phyloP scores from a whole-genome alignment of 2,329 filamentous ascomycete genomes.

The Cladosporium velox region DNA sequence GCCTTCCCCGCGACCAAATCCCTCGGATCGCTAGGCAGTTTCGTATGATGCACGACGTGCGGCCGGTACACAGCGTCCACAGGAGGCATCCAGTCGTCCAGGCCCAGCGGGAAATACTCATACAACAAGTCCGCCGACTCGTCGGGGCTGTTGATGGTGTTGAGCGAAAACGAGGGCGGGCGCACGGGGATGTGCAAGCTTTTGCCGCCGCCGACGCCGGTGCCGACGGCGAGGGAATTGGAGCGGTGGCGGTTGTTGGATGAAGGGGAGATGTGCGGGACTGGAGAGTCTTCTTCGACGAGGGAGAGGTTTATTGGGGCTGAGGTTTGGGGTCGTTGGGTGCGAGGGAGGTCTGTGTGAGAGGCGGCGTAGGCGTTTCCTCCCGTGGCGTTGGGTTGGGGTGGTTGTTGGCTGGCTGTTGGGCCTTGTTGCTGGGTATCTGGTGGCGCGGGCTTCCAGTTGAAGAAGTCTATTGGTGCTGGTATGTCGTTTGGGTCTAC shows the following conservation, averaged over 20 bases:
- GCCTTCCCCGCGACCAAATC: conserved; percentile 37
- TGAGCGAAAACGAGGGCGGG: conserved; percentile 49
- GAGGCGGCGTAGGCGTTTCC: conserved; percentile 40
- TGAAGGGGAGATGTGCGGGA: conserved; percentile 29
- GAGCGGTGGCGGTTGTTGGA: conserved; percentile 24
- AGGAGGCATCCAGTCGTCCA: conserved; percentile 91
- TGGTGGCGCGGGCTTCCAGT: conserved; percentile 42
- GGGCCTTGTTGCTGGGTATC: conserved; percentile 26
- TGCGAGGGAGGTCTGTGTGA: conserved; percentile 52
- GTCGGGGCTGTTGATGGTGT: conserved; percentile 61
- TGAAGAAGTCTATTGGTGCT: conserved; percentile 45
- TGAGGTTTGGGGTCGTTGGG: conserved; percentile 34
- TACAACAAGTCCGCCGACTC: conserved; percentile 85
- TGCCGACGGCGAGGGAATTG: background rate
- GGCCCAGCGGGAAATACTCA: conserved; percentile 88
- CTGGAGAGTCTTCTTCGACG: conserved; percentile 55
- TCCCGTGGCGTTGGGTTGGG: conserved; percentile 22
- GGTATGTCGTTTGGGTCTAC: conserved; percentile 45
- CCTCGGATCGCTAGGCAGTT: conserved; percentile 50
- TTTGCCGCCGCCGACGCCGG: conserved; percentile 23
- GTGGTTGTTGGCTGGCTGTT: conserved; percentile 48
- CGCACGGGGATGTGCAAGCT: conserved; percentile 39
- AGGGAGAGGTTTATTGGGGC: conserved; percentile 58
- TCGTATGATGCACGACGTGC: conserved; percentile 89
- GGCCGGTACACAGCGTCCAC: conserved; percentile 89